phyloP scores from a whole-genome alignment of 805 yeast genomes.

The Saccharomycopsis selenospora region DNA sequence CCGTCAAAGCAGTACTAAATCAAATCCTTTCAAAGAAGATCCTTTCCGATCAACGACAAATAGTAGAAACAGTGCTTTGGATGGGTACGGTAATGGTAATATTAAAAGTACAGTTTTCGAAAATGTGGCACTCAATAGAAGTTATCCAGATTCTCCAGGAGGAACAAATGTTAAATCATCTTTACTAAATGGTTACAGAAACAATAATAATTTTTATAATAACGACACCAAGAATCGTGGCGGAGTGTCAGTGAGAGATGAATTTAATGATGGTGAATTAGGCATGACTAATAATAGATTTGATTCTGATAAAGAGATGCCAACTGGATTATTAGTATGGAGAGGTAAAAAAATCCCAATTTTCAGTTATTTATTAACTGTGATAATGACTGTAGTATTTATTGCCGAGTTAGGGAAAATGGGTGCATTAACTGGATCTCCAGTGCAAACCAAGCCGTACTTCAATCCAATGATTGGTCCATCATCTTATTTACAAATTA shows the following conservation, averaged over 20 bases:
- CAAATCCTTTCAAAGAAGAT: conserved; percentile 21
- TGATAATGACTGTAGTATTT: not conserved
- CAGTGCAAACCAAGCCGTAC: conserved; percentile 58
- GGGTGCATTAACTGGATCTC: conserved; percentile 41
- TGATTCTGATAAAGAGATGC: not conserved
- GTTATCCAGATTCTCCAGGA: not conserved
- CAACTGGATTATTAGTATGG: not conserved
- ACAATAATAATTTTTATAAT: conserved; percentile 16
- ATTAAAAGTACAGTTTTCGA: conserved; percentile 12
- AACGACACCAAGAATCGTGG: conserved; percentile 11
- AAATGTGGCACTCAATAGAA: conserved; percentile 15
- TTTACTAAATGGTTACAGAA: conserved; percentile 16
- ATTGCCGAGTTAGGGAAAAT: not conserved
- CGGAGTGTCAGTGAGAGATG: conserved; percentile 18
- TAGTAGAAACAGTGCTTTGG: conserved; percentile 8
- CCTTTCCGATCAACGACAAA: conserved; percentile 14
- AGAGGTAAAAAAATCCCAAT: not conserved
- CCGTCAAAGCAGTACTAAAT: conserved; percentile 16
- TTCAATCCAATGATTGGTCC: conserved; percentile 78
- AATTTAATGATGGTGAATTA: conserved; percentile 17
- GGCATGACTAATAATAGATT: not conserved
- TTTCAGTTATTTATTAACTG: not conserved
- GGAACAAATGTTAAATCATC: conserved; percentile 8
- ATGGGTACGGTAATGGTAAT: not conserved
- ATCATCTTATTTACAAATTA: conserved; percentile 53